phyloP scores from a whole-genome alignment of 257 asterid genomes.

The Ajuga chamaepitys region DNA sequence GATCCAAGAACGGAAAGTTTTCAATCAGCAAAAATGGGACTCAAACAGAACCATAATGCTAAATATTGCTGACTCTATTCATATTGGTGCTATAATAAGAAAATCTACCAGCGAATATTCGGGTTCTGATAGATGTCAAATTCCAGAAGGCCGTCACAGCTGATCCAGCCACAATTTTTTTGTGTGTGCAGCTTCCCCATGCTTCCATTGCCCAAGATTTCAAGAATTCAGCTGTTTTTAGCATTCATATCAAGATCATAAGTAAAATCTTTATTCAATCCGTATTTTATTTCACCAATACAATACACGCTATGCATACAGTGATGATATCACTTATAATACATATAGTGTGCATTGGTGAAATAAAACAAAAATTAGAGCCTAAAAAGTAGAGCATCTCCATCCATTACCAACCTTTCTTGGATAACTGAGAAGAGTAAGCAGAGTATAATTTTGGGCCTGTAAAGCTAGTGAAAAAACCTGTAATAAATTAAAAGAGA shows the following conservation, averaged over 20 bases:
- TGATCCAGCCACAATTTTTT: constrained; percentile 68
- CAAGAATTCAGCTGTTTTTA: constrained; percentile 36
- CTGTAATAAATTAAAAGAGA: constrained; percentile 28
- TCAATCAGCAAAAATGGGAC: neutral
- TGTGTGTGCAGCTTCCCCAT: constrained; percentile 81
- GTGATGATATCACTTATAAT: too few species aligned
- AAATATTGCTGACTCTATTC: too few species aligned
- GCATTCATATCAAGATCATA: neutral
- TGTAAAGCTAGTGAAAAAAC: constrained; percentile 73
- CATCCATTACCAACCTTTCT: constrained; percentile 40
- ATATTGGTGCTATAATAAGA: neutral
- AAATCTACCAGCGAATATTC: constrained; percentile 72
- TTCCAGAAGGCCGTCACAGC: constrained; percentile 79
- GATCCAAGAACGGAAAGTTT: neutral
- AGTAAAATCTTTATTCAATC: too few species aligned
- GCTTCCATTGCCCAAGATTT: constrained; percentile 39
- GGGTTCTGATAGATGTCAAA: constrained; percentile 61
- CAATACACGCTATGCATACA: too few species aligned
- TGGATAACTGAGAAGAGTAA: constrained; percentile 44
- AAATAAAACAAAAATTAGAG: neutral
- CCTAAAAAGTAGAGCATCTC: neutral
- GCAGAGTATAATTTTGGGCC: constrained; percentile 53
- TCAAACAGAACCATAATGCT: neutral
- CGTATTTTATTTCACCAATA: too few species aligned
- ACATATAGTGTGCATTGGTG: too few species aligned